Base-by-base conservation (phyloP, 495 filamentous ascomycete genomes). In the Lasiosphaeriaceae sp. region DNA sequence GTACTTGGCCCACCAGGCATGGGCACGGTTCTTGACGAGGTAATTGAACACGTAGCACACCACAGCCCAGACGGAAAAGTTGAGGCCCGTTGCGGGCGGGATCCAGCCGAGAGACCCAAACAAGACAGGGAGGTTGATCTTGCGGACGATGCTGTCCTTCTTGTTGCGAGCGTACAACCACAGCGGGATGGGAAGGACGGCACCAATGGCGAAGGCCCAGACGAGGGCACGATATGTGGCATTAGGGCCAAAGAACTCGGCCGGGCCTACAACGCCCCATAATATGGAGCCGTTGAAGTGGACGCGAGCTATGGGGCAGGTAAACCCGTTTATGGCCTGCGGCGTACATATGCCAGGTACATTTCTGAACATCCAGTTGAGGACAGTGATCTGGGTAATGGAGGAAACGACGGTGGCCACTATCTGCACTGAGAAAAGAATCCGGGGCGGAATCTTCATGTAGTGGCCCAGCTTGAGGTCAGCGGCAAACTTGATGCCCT, bases 391-490 rank as follows among this genome's bases (percentile, higher is more conserved):
- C 62, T 96, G 90, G 1, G 88, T 92, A 49, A 94, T 50, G 19
- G 86, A 88, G 1, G 87, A 89, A 17, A 95, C 76, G 54, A 90
- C 73, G 1, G 90, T 93, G 23, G 90, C 90, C 34, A 86, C 77
- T 77, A 94, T 86, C 61, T 96, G 91, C 3, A 92, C 87, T 6
- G 75, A 72, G 71, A 95, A 96, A 9, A 96, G 75, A 52, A 87
- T 81, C 12, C 87, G 84, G 0, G 90, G 90, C 17, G 91, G 90
- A 50, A 96, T 91, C 70, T 96, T 95, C 89, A 95, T 93, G 68
- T 96, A 95, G 66, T 93, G 88, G 26, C 91, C 91, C 0, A 95
- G 82, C 67, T 96, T 96, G 53, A 94, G 78, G 66, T 96, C 90
- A 19, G 89, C 83, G 3, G 90, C 84, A 70, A 95, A 95, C 66